Percentiles rank a stretch among this genome's conserved stretches.
phyloP scores from a whole-genome alignment of 495 filamentous ascomycete genomes.

The Trypethelium eluteriae region DNA sequence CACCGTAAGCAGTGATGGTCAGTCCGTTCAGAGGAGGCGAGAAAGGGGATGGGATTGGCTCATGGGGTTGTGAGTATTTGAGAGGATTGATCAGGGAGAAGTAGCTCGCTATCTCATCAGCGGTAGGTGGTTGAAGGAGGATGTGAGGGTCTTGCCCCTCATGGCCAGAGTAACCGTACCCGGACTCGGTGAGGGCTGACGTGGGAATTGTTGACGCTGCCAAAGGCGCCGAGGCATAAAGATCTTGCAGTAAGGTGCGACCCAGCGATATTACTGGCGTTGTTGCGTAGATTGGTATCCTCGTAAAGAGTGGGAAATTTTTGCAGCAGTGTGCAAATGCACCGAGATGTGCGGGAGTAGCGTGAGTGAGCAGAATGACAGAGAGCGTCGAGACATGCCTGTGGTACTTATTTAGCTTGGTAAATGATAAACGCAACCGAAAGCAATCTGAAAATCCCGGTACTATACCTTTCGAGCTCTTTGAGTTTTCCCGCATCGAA shows the following conservation, averaged over 20 bases:
- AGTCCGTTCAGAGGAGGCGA: conserved; percentile 86
- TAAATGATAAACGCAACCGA: too few relatives aligned
- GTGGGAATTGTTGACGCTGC: conserved; percentile 69
- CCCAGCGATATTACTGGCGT: conserved; percentile 87
- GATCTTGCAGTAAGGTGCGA: conserved; percentile 80
- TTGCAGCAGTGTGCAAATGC: conserved; percentile 97
- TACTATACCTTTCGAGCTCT: conserved; percentile 70
- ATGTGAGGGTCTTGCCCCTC: conserved; percentile 43
- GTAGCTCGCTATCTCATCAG: conserved; percentile 83
- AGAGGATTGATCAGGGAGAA: conserved; percentile 88
- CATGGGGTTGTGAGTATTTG: conserved; percentile 94
- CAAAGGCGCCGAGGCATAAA: conserved; percentile 82
- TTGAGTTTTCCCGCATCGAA: conserved; percentile 75
- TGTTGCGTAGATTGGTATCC: conserved; percentile 95
- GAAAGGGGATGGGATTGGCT: conserved; percentile 75
- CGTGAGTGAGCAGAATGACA: conserved; percentile 88
- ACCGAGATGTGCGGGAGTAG: conserved; percentile 80
- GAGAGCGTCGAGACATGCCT: conserved; percentile 87
- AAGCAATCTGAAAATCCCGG: too few relatives aligned
- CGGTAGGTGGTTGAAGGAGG: conserved; percentile 69
- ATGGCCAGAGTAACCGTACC: conserved; percentile 32
- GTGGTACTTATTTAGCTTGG: not conserved
- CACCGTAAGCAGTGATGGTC: conserved; percentile 92
- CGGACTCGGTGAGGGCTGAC: conserved; percentile 50
- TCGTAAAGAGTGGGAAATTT: conserved; percentile 80